Evolutionary conservation across 345 rosid species (phyloP).

Genomic region (Bruguiera gymnorhiza): DNA sequence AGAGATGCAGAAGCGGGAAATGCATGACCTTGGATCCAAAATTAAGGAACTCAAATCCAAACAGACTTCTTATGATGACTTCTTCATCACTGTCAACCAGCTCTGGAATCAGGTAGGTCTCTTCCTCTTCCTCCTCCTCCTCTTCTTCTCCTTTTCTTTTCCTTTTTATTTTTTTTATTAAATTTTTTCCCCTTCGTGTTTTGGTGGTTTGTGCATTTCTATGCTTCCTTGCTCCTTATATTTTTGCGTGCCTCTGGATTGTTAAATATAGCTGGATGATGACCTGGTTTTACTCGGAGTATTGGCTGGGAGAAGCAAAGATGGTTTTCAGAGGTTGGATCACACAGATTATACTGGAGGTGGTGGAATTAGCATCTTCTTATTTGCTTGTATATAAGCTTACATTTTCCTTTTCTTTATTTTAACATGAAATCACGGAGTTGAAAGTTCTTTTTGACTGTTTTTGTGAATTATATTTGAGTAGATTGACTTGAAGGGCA

Average conservation of each 20-base stretch:
- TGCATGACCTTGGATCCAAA: slow-evolving; percentile 61
- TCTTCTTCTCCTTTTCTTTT: too few species aligned
- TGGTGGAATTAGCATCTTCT: slow-evolving; percentile 16
- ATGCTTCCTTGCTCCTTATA: not conserved
- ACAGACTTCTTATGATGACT: slow-evolving; percentile 62
- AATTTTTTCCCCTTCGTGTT: not conserved
- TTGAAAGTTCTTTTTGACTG: not conserved
- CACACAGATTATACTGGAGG: slow-evolving; percentile 48
- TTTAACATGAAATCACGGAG: not conserved
- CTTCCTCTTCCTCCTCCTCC: too few species aligned
- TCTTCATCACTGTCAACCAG: slow-evolving; percentile 54
- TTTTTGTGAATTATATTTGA: not conserved
- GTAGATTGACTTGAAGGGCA: slow-evolving; percentile 20
- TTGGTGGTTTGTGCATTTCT: not conserved
- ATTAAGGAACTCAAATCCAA: slow-evolving; percentile 50
- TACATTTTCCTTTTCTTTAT: not conserved
- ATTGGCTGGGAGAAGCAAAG: slow-evolving; percentile 59
- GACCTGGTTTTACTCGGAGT: slow-evolving; percentile 72
- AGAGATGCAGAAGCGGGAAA: slow-evolving; percentile 66
- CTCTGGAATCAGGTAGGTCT: slow-evolving; percentile 66
- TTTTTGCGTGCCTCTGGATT: slow-evolving; percentile 1
- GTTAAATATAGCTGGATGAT: slow-evolving; percentile 71
- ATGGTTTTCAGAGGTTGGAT: slow-evolving; percentile 45
- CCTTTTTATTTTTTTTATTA: too few species aligned
- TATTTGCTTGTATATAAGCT: slow-evolving; percentile 1